A percentile compares a stretch with the other conserved stretches of the same genome.
Conservation (phyloP, 2,329 filamentous ascomycete species). For the Colletotrichum somersetense region DNA sequence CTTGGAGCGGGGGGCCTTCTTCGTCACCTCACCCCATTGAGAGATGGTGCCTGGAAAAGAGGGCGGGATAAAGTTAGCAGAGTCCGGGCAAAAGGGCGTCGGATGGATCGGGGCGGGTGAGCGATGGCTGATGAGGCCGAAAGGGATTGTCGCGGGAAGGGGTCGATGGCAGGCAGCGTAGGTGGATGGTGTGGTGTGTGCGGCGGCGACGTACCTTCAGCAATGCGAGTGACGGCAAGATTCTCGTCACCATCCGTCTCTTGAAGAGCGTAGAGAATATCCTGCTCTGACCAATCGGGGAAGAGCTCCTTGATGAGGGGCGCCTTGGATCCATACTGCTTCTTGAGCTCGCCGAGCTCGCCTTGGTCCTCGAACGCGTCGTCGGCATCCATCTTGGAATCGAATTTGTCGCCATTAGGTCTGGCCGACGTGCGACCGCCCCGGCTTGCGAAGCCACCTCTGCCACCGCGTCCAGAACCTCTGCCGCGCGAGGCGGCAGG, state of each 20-base stretch:
- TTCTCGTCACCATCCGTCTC: slow-evolving; percentile 87
- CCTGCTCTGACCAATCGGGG: slow-evolving; percentile 94
- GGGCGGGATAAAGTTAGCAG: slow-evolving; percentile 46
- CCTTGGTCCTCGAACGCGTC: slow-evolving; percentile 80
- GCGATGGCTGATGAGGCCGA: neutral
- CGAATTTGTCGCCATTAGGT: slow-evolving; percentile 78
- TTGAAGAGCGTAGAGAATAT: slow-evolving; percentile 91
- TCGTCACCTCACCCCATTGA: slow-evolving; percentile 87
- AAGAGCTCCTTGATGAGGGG: slow-evolving; percentile 91
- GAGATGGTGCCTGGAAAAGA: slow-evolving; percentile 75
- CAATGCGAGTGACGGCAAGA: slow-evolving; percentile 81
- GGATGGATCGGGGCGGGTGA: too few relatives aligned
- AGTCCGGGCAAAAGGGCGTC: neutral
- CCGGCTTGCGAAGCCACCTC: slow-evolving; percentile 80
- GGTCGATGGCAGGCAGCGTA: slow-evolving; percentile 34
- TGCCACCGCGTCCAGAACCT: slow-evolving; percentile 88
- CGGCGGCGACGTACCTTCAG: slow-evolving; percentile 71
- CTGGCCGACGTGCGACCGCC: slow-evolving; percentile 73
- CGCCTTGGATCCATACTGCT: slow-evolving; percentile 85
- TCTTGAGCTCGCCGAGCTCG: slow-evolving; percentile 92
- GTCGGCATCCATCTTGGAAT: slow-evolving; percentile 68
- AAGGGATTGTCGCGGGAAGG: slow-evolving; percentile 11
- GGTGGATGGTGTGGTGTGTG: slow-evolving; percentile 3
- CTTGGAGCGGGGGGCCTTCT: slow-evolving; percentile 83
- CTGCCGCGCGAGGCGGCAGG: slow-evolving; percentile 87